Conservation (phyloP, 2,329 filamentous ascomycete species). For the Sclerotinia trifoliorum region DNA sequence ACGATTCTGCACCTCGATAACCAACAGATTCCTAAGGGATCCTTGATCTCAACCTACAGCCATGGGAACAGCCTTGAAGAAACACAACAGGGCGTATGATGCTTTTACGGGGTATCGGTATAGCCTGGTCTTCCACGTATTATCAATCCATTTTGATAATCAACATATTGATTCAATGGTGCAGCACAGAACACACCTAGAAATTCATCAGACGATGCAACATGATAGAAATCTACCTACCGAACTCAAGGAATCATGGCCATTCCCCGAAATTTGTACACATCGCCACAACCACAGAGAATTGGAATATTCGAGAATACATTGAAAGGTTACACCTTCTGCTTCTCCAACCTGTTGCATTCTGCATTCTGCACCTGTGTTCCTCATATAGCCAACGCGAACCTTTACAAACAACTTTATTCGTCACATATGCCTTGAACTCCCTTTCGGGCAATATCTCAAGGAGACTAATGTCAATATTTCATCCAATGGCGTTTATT, state of each 20-base stretch:
- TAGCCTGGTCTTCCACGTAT: not conserved
- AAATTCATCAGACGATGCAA: constrained; percentile 9
- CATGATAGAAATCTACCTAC: not conserved
- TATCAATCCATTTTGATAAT: not conserved
- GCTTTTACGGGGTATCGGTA: not conserved
- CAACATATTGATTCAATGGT: not conserved
- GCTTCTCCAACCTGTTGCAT: not conserved
- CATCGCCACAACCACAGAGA: not conserved
- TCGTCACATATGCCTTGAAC: not conserved
- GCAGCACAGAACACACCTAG: not conserved
- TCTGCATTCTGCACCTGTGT: not conserved
- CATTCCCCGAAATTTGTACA: constrained; percentile 1
- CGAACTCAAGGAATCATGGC: not conserved
- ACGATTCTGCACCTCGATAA: constrained; percentile 6
- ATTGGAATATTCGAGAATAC: constrained; percentile 3
- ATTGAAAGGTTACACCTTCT: not conserved
- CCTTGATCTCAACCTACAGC: not conserved
- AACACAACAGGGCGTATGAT: constrained; percentile 7
- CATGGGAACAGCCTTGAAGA: constrained; percentile 3
- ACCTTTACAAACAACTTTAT: not conserved
- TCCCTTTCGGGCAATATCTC: not conserved
- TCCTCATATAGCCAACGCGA: not conserved
- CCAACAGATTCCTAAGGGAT: not conserved
- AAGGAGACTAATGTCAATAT: not conserved
- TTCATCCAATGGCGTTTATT: not conserved